Conservation (phyloP, 2,329 filamentous ascomycete species). For the Emydomyces testavorans region DNA sequence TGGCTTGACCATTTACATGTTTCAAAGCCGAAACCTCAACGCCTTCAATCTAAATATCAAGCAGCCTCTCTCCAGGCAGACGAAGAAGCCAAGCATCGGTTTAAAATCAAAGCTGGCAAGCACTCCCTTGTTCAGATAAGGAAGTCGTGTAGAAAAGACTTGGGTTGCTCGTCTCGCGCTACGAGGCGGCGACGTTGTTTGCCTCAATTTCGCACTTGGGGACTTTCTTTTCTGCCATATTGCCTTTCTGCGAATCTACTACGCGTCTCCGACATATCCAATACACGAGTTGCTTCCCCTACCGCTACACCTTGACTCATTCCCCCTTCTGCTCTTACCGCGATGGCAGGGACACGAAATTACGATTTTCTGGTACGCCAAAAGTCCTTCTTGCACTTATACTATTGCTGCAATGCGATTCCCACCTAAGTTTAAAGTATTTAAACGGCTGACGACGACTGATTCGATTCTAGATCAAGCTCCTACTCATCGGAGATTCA, state of each 20-base stretch:
- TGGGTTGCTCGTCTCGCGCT: background rate
- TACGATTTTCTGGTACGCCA: constrained; percentile 93
- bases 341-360: constrained; percentile 93
- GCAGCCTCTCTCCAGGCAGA: no score
- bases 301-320: background rate
- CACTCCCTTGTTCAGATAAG: background rate
- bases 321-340: background rate
- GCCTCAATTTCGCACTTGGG: background rate
- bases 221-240: background rate
- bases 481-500: constrained; percentile 91
- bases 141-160: background rate
- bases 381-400: constrained; percentile 1
- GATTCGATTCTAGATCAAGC: constrained; percentile 61
- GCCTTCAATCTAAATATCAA: no score
- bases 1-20: constrained; percentile 3
- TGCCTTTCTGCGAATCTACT: background rate
- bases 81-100: background rate
- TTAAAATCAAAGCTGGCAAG: background rate
- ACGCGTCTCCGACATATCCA: background rate
- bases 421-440: constrained; percentile 5
- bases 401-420: background rate
- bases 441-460: background rate
- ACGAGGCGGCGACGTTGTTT: background rate
- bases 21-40: constrained; percentile 8
- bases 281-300: background rate